Evolutionary conservation across 495 filamentous ascomycete genomes (phyloP).

Genomic region (Eremomyces bilateralis): DNA sequence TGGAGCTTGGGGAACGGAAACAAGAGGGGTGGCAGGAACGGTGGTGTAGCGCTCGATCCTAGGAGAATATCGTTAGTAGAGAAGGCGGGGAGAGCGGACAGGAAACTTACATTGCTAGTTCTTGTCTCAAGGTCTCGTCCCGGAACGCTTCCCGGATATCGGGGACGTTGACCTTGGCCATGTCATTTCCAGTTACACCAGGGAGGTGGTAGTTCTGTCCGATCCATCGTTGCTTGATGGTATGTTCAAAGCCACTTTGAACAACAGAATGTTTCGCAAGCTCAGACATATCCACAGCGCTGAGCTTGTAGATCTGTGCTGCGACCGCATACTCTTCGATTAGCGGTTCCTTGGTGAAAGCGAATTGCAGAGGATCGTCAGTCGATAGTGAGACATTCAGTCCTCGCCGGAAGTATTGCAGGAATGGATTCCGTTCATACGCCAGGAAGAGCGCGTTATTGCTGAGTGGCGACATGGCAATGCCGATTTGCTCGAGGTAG

Average conservation of each 20-base stretch:
- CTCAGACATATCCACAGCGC: slow-evolving; percentile 96
- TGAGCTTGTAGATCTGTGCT: slow-evolving; percentile 95
- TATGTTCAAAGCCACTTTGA: slow-evolving; percentile 83
- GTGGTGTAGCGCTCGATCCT: slow-evolving; percentile 18
- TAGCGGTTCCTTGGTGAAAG: slow-evolving; percentile 92
- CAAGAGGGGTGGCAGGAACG: slow-evolving; percentile 4
- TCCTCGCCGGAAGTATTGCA: slow-evolving; percentile 82
- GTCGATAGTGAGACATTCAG: slow-evolving; percentile 92
- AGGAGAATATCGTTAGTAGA: background rate
- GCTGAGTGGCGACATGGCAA: slow-evolving; percentile 95
- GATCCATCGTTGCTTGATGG: slow-evolving; percentile 77
- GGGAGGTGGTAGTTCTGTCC: slow-evolving; percentile 50
- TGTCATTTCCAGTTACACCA: slow-evolving; percentile 63
- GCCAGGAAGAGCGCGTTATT: slow-evolving; percentile 95
- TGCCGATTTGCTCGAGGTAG: slow-evolving; percentile 92
- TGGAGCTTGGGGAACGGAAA: slow-evolving; percentile 3
- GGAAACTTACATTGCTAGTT: slow-evolving; percentile 46
- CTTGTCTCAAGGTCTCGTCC: slow-evolving; percentile 60
- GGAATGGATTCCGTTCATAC: slow-evolving; percentile 91
- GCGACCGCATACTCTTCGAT: slow-evolving; percentile 98
- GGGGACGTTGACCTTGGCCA: slow-evolving; percentile 90
- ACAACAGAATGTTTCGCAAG: slow-evolving; percentile 84
- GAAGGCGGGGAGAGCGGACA: background rate
- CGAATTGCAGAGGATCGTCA: slow-evolving; percentile 93
- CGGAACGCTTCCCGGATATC: slow-evolving; percentile 78